Percentiles rank a stretch among this genome's conserved stretches.
Evolutionary conservation across 2,329 filamentous ascomycete genomes (phyloP).

Genomic region (Scorias spongiosa): DNA sequence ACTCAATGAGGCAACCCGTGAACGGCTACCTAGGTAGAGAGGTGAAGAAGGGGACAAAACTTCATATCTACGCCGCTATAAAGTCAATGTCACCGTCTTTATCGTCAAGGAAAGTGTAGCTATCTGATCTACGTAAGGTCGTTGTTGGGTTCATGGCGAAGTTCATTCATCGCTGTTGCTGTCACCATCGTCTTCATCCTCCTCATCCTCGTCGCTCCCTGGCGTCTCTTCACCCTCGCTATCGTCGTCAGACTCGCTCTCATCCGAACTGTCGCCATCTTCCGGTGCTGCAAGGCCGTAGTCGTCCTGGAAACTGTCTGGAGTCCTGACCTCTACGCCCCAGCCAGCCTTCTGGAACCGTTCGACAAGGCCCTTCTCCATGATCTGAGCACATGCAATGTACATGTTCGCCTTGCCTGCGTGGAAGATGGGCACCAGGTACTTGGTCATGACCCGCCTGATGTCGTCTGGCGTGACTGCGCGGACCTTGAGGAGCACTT

Average conservation of each 20-base stretch:
- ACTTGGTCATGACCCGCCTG: slow-evolving; percentile 53
- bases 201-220: slow-evolving; percentile 33
- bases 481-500: slow-evolving; percentile 62
- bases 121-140: too few relatives aligned
- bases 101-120: too few relatives aligned
- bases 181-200: slow-evolving; percentile 6
- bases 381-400: slow-evolving; percentile 71
- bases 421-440: slow-evolving; percentile 67
- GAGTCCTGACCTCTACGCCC: slow-evolving; percentile 55
- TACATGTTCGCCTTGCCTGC: slow-evolving; percentile 71
- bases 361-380: slow-evolving; percentile 66
- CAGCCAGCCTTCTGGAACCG: slow-evolving; percentile 65
- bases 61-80: too few relatives aligned
- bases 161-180: too few relatives aligned
- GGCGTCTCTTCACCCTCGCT: slow-evolving; percentile 32
- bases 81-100: too few relatives aligned
- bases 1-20: too few relatives aligned
- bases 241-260: slow-evolving; percentile 43
- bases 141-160: too few relatives aligned
- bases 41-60: too few relatives aligned
- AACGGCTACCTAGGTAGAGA: too few relatives aligned
- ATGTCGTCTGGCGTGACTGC: slow-evolving; percentile 65
- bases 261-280: slow-evolving; percentile 43
- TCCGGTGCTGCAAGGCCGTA: slow-evolving; percentile 61
- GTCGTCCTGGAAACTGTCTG: slow-evolving; percentile 74